A percentile compares a stretch with the other conserved stretches of the same genome.
Conservation (phyloP, 2,329 filamentous ascomycete species). For the Byssothecium circinans region DNA sequence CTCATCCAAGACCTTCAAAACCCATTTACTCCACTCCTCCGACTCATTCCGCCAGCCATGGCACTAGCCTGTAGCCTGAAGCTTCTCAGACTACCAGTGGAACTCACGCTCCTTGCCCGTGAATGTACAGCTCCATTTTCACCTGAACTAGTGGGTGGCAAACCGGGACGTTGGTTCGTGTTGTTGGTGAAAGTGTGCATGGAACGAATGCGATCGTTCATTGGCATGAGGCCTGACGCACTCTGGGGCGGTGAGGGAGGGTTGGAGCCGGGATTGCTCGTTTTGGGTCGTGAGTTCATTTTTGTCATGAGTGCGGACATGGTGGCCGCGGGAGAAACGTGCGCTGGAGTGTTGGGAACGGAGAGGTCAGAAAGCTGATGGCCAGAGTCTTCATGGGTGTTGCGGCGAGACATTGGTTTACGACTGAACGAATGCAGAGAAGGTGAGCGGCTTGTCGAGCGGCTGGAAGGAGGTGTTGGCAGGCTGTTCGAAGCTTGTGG, state of each 20-base stretch:
- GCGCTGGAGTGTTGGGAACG: constrained; percentile 3
- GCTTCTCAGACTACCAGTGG: constrained; percentile 17
- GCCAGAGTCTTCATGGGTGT: constrained; percentile 3
- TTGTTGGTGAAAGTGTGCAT: constrained; percentile 8
- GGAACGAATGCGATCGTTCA: constrained; percentile 13
- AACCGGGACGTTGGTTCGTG: neutral
- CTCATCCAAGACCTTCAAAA: neutral
- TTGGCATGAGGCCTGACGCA: neutral
- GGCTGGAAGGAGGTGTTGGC: constrained; percentile 22
- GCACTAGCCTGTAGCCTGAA: constrained; percentile 26
- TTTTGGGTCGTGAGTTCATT: constrained; percentile 18
- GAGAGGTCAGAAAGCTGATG: constrained; percentile 10
- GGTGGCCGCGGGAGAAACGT: constrained; percentile 15
- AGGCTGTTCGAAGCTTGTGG: constrained; percentile 6
- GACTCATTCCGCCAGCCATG: constrained; percentile 21
- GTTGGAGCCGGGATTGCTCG: neutral
- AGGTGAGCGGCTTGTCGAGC: constrained; percentile 17
- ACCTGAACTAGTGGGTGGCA: neutral
- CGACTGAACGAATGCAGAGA: constrained; percentile 5
- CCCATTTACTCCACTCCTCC: constrained; percentile 9
- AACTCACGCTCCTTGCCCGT: constrained; percentile 10
- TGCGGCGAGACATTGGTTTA: neutral
- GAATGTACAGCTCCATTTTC: neutral
- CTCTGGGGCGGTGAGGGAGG: constrained; percentile 15
- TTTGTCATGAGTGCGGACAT: constrained; percentile 22